Conservation (phyloP, 148 eudicot genomes). For the Dysphania ambrosioides region DNA sequence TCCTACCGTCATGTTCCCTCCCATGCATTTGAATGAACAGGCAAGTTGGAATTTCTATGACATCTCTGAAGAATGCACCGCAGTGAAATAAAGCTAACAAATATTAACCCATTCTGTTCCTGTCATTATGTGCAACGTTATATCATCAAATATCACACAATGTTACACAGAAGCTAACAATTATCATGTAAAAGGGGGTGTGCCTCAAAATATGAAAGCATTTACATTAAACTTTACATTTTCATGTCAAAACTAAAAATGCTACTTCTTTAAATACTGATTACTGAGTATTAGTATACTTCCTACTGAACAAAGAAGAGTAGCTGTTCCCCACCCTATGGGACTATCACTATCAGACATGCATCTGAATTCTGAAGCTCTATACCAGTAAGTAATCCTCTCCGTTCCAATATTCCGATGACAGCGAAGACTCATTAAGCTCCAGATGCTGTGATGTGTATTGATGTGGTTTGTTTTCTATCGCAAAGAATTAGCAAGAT, state of each 20-base stretch:
- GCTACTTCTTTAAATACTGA: constrained; percentile 11
- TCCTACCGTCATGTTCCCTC: background rate
- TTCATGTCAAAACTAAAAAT: constrained; percentile 20
- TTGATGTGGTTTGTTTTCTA: constrained; percentile 22
- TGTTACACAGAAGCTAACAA: background rate
- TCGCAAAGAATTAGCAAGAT: constrained; percentile 28
- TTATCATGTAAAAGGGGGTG: constrained; percentile 6
- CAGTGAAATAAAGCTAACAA: no score
- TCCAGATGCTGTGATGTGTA: constrained; percentile 25
- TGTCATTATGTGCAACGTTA: background rate
- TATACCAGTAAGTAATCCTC: constrained; percentile 17
- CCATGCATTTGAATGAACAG: background rate
- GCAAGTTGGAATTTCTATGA: background rate
- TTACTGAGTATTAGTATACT: constrained; percentile 23
- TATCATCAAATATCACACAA: background rate
- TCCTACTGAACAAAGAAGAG: constrained; percentile 20
- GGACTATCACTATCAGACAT: constrained; percentile 22
- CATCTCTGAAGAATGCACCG: background rate
- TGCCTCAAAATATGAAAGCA: constrained; percentile 15
- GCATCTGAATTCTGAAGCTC: constrained; percentile 4
- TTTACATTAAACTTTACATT: constrained; percentile 31
- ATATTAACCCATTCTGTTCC: background rate
- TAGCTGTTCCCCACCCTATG: constrained; percentile 13
- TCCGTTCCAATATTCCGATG: constrained; percentile 22
- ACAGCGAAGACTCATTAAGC: constrained; percentile 15